A percentile compares a stretch with the other conserved stretches of the same genome.
phyloP scores from a whole-genome alignment of 2,329 filamentous ascomycete species.

The Elsinoe batatas region DNA sequence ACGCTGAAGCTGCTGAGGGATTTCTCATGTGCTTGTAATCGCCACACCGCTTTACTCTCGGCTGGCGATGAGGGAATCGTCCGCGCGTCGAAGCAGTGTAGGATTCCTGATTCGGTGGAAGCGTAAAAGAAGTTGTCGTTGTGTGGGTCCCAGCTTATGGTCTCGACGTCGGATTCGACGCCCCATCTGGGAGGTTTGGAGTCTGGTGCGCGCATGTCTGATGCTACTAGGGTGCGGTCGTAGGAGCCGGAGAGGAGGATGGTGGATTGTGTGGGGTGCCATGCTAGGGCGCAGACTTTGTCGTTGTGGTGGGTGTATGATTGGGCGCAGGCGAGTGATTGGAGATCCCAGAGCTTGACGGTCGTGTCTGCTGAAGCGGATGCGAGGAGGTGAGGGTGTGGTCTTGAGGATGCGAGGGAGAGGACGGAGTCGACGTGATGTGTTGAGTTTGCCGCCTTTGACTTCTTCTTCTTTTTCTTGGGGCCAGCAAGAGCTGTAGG shows the following conservation, averaged over 20 bases:
- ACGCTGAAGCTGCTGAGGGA: slow-evolving; percentile 87
- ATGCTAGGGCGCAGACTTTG: slow-evolving; percentile 93
- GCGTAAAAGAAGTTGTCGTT: slow-evolving; percentile 87
- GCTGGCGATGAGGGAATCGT: slow-evolving; percentile 63
- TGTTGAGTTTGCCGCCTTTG: slow-evolving; percentile 75
- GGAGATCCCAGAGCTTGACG: slow-evolving; percentile 94
- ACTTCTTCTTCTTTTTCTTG: slow-evolving; percentile 87
- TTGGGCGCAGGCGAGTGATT: slow-evolving; percentile 85
- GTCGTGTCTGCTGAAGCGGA: slow-evolving; percentile 95
- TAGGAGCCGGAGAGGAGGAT: slow-evolving; percentile 88
- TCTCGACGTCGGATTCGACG: slow-evolving; percentile 92
- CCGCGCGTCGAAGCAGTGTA: slow-evolving; percentile 86
- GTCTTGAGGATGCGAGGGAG: slow-evolving; percentile 80
- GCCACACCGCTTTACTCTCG: slow-evolving; percentile 80
- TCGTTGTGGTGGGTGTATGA: slow-evolving; percentile 94
- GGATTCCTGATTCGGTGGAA: slow-evolving; percentile 80
- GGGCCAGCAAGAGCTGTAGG: slow-evolving; percentile 30
- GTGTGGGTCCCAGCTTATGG: slow-evolving; percentile 85
- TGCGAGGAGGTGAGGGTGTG: slow-evolving; percentile 87
- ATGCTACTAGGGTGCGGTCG: slow-evolving; percentile 86
- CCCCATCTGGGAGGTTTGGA: slow-evolving; percentile 74
- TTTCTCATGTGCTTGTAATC: slow-evolving; percentile 88
- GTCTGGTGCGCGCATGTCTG: slow-evolving; percentile 89
- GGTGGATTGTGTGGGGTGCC: slow-evolving; percentile 80
- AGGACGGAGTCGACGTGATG: slow-evolving; percentile 94